phyloP scores from a whole-genome alignment of 257 asterid genomes.

The Solanum microdontum region DNA sequence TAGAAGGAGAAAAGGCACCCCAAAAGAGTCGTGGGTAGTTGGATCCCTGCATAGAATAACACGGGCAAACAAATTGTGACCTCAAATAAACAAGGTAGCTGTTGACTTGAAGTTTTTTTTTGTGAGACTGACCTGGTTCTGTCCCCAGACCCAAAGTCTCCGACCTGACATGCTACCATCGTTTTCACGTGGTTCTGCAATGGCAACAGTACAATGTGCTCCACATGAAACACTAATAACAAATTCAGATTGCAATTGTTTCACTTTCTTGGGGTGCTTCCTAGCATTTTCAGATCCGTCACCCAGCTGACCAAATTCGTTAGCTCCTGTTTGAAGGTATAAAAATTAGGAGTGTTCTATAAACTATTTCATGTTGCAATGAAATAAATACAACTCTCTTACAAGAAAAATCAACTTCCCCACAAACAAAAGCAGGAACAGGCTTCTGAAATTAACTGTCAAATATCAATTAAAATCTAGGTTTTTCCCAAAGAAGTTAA shows the following conservation, averaged over 20 bases:
- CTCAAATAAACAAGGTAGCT: not conserved
- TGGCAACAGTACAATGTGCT: constrained; percentile 87
- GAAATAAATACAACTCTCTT: not conserved
- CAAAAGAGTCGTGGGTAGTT: constrained; percentile 61
- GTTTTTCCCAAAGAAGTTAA: not conserved
- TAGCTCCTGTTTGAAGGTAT: constrained; percentile 52
- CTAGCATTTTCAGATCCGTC: constrained; percentile 75
- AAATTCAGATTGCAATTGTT: constrained; percentile 59
- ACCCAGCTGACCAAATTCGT: constrained; percentile 95
- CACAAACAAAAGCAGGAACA: not conserved
- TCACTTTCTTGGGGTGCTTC: constrained; percentile 72
- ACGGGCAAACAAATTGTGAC: not conserved
- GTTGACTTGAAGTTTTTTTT: not conserved
- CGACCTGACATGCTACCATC: constrained; percentile 64
- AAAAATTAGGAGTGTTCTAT: not conserved
- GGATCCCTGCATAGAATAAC: constrained; percentile 47
- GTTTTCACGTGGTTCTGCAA: constrained; percentile 75
- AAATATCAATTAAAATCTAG: not conserved
- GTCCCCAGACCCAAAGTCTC: constrained; percentile 99
- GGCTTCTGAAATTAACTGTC: not conserved
- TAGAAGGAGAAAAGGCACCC: constrained; percentile 75
- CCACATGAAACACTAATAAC: constrained; percentile 88
- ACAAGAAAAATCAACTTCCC: not conserved
- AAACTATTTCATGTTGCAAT: not conserved
- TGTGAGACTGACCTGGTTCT: constrained; percentile 60